phyloP scores from a whole-genome alignment of 108 stramenopile genomes.

The Fragilaria crotonensis region DNA sequence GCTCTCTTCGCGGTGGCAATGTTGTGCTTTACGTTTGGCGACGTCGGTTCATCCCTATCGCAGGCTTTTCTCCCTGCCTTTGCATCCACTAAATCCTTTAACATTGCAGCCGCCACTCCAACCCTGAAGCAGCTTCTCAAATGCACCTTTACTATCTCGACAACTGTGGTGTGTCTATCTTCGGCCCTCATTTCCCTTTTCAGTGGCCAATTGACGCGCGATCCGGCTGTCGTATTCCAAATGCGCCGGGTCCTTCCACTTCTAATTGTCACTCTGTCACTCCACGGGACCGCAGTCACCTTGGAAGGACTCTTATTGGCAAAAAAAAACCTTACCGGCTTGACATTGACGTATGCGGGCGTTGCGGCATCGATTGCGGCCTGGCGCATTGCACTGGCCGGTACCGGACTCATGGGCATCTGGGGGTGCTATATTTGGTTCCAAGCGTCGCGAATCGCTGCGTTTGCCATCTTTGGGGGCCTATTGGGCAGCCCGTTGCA shows the following conservation, averaged over 20 bases:
- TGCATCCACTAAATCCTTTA: background rate
- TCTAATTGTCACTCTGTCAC: background rate
- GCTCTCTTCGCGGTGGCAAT: background rate
- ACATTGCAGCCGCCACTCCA: background rate
- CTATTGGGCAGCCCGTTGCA: too few relatives aligned
- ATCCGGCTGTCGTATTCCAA: background rate
- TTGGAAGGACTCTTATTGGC: background rate
- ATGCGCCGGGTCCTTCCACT: background rate
- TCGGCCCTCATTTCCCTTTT: background rate
- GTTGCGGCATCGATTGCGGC: background rate
- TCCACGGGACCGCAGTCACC: background rate
- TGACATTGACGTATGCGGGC: background rate
- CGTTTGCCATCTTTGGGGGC: background rate
- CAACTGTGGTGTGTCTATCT: background rate
- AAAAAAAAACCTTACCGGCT: background rate
- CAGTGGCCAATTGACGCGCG: background rate
- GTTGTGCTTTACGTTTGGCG: background rate
- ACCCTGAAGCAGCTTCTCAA: background rate
- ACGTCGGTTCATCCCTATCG: background rate
- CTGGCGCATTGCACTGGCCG: background rate
- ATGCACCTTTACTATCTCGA: background rate
- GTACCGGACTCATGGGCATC: background rate
- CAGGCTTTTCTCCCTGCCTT: background rate
- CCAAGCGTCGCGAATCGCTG: background rate
- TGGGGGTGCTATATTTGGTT: background rate